Evolutionary conservation across 176 grass and related monocot species (phyloP), one percentile per base, ranked within the genome.

Genomic region (Triticum timopheevii): DNA sequence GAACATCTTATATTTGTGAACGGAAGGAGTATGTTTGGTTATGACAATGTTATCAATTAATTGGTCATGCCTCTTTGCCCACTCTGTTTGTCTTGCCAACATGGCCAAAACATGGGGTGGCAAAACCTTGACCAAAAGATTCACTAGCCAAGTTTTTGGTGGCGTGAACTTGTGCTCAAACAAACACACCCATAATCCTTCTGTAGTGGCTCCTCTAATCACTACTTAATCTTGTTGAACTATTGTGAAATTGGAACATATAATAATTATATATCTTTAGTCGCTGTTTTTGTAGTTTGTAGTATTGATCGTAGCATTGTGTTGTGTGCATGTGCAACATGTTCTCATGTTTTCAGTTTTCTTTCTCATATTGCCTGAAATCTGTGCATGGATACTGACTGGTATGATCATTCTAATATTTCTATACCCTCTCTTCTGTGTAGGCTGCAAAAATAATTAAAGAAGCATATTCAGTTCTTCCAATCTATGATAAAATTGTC

Each of bases 361-460:
- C 54, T 84, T 79, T 73, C 68, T 64, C 19, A 83, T 20, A 52
- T 64, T 47, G 25, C 49, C 23, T 17, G 45, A 62, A 76, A 80
- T 47, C 17, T 65, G 34, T 90, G 19, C 75, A 81, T 80, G 54
- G 73, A 69, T 86, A 16, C 47, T 0, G 10, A 20, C n/a, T 77
- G 13, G 22, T 17, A 28, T 73, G n/a, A 13, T 69, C 24, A 64
- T 82, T 73, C 76, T 85, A 56, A 90, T 86, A 61, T 72, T 75
- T 58, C 42, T 82, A 10, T 67, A 16, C 76, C 82, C 33, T 91
- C 36, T 90, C 23, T 85, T 73, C 59, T 87, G 45, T 95, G 85
- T 85, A 99, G 97, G 97, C 94, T 87, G 92, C 92, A 84, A 94
- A 88, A 85, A 96, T 96, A 61, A 93, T 96, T 81, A 99, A 99